These are phyloP conservation scores for Stevia rebaudiana DNA, from an alignment of 140 eudicot genomes.

Conservation along the genomic window DNA sequence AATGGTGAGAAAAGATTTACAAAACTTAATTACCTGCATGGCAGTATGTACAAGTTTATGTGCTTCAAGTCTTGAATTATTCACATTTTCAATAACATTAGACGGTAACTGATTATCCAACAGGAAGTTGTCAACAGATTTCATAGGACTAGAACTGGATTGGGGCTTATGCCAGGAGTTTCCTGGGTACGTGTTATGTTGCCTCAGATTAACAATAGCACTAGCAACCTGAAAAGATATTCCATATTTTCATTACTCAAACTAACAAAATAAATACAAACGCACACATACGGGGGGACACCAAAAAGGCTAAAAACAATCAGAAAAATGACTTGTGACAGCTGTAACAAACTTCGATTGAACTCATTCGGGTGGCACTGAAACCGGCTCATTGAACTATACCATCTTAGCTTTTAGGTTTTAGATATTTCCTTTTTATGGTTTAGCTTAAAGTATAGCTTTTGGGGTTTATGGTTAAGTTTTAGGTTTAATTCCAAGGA, in stretches of 20 bases:
- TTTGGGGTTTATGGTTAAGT: too few species aligned
- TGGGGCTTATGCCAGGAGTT: slow-evolving; percentile 41
- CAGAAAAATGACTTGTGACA: too few species aligned
- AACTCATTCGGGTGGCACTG: too few species aligned
- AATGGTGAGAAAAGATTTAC: not conserved
- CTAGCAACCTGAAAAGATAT: slow-evolving; percentile 46
- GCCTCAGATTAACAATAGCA: slow-evolving; percentile 46
- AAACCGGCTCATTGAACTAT: too few species aligned
- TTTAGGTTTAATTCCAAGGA: too few species aligned
- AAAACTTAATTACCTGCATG: slow-evolving; percentile 49
- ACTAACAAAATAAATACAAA: not conserved
- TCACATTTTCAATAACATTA: slow-evolving; percentile 58
- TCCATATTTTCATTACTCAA: not conserved
- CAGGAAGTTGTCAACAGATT: slow-evolving; percentile 30
- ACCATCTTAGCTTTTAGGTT: too few species aligned
- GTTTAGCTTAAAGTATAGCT: too few species aligned
- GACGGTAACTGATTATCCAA: slow-evolving; percentile 44
- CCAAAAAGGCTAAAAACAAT: too few species aligned
- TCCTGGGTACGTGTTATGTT: slow-evolving; percentile 57
- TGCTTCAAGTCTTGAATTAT: slow-evolving; percentile 71
- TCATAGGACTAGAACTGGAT: slow-evolving; percentile 23
- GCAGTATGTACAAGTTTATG: slow-evolving; percentile 77
- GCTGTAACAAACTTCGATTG: too few species aligned
- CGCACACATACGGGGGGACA: too few species aligned
- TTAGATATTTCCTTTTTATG: too few species aligned